phyloP scores from a whole-genome alignment of 2,329 filamentous ascomycete species.

The Emergomyces orientalis region DNA sequence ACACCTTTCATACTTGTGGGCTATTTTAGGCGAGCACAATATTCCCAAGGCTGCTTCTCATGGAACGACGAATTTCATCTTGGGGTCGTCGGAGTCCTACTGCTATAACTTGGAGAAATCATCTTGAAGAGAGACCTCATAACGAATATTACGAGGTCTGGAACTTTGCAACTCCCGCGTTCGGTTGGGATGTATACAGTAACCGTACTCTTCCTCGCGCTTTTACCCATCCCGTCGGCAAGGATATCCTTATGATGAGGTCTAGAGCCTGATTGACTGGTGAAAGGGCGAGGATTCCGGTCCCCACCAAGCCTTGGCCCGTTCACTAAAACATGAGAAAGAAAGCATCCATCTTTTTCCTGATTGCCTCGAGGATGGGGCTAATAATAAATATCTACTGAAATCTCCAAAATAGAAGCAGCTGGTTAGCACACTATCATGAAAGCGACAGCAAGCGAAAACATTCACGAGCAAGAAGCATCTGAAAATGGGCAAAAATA shows the following conservation, averaged over 20 bases:
- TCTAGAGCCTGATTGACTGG: not conserved
- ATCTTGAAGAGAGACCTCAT: not conserved
- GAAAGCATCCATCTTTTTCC: not conserved
- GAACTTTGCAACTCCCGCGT: not conserved
- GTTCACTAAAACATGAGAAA: not conserved
- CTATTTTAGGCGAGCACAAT: not conserved
- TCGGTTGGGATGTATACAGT: not conserved
- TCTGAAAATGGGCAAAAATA: not conserved
- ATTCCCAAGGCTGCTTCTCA: not conserved
- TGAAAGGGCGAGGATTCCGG: not conserved
- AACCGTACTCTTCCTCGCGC: not conserved
- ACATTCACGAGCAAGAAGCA: too few species aligned
- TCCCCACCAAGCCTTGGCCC: not conserved
- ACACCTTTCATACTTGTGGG: not conserved
- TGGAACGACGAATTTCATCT: not conserved
- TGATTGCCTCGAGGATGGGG: not conserved
- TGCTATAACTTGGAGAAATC: not conserved
- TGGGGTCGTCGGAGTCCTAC: not conserved
- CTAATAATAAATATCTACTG: not conserved
- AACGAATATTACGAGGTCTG: not conserved
- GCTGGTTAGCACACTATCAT: not conserved
- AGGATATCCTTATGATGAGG: not conserved
- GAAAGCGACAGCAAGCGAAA: not conserved
- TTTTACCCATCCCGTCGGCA: not conserved
- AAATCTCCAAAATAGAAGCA: not conserved